These are phyloP conservation scores for Tuber aestivum DNA, from an alignment of 495 filamentous ascomycete species.

Conservation along the genomic window DNA sequence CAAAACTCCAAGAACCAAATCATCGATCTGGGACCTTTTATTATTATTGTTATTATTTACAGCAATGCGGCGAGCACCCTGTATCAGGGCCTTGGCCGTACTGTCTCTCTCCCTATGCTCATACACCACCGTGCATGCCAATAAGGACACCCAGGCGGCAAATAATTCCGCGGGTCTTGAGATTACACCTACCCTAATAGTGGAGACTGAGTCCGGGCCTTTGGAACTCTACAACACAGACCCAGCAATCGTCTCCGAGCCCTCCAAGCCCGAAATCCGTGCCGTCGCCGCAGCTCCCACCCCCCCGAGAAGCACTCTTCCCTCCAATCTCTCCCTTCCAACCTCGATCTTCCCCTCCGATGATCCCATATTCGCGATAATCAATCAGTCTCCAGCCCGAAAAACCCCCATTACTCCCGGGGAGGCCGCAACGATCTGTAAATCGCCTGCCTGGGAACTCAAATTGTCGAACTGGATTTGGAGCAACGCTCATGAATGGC, in stretches of 20 bases:
- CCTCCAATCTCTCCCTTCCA: not conserved
- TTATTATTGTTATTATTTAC: no score
- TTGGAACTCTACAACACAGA: not conserved
- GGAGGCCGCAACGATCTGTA: constrained; percentile 24
- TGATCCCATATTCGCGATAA: not conserved
- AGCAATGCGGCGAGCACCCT: not conserved
- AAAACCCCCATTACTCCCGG: constrained; percentile 7
- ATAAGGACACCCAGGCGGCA: not conserved
- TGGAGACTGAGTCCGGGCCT: not conserved
- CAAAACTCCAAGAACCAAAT: not conserved
- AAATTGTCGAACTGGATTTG: constrained; percentile 28
- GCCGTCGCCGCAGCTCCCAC: not conserved
- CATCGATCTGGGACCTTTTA: not conserved
- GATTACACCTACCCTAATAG: not conserved
- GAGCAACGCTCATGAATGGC: constrained; percentile 21
- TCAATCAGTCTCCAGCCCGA: constrained; percentile 9
- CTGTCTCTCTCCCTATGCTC: not conserved
- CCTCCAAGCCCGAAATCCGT: not conserved
- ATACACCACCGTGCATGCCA: not conserved
- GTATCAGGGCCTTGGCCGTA: not conserved
- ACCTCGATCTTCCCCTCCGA: not conserved
- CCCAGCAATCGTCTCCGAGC: not conserved
- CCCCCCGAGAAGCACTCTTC: not conserved
- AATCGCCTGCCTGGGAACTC: constrained; percentile 15
- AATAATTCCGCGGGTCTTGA: not conserved